These are phyloP conservation scores for Penicillium sp. DNA, from an alignment of 2,329 filamentous ascomycete species.

Conservation along the genomic window DNA sequence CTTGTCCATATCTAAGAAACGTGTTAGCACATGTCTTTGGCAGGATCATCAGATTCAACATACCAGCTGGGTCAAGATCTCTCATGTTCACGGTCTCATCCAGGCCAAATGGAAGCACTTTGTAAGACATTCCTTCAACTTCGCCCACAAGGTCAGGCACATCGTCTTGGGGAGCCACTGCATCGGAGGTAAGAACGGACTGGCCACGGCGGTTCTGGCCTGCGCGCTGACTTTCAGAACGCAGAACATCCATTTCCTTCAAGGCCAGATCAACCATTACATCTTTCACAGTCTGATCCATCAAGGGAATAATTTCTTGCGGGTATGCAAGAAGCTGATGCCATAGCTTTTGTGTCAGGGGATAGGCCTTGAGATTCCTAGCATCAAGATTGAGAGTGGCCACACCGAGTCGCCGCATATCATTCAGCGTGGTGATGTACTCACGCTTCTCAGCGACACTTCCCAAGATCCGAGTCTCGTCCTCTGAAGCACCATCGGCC, in stretches of 20 bases:
- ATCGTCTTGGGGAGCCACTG: slow-evolving; percentile 30
- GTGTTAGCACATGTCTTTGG: slow-evolving; percentile 24
- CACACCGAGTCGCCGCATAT: slow-evolving; percentile 85
- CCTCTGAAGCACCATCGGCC: slow-evolving; percentile 77
- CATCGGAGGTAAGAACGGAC: slow-evolving; percentile 24
- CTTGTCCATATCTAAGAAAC: slow-evolving; percentile 76
- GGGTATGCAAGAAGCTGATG: slow-evolving; percentile 93
- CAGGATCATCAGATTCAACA: slow-evolving; percentile 16
- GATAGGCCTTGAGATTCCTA: slow-evolving; percentile 86
- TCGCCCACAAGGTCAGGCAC: slow-evolving; percentile 73
- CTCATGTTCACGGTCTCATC: slow-evolving; percentile 86
- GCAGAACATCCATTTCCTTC: slow-evolving; percentile 71
- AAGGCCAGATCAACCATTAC: slow-evolving; percentile 87
- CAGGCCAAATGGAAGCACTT: slow-evolving; percentile 85
- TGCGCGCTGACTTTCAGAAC: slow-evolving; percentile 52
- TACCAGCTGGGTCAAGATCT: slow-evolving; percentile 85
- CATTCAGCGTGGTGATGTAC: slow-evolving; percentile 81
- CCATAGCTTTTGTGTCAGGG: slow-evolving; percentile 89
- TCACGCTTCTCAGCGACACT: slow-evolving; percentile 74
- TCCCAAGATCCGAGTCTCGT: slow-evolving; percentile 66
- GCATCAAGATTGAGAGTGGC: slow-evolving; percentile 85
- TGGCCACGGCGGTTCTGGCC: slow-evolving; percentile 21
- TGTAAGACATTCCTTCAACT: slow-evolving; percentile 76
- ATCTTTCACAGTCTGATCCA: slow-evolving; percentile 94
- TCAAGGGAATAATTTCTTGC: slow-evolving; percentile 91